Evolutionary conservation across 192 early-diverging fungal genomes (phyloP).

Genomic region (Thamnidium elegans): DNA sequence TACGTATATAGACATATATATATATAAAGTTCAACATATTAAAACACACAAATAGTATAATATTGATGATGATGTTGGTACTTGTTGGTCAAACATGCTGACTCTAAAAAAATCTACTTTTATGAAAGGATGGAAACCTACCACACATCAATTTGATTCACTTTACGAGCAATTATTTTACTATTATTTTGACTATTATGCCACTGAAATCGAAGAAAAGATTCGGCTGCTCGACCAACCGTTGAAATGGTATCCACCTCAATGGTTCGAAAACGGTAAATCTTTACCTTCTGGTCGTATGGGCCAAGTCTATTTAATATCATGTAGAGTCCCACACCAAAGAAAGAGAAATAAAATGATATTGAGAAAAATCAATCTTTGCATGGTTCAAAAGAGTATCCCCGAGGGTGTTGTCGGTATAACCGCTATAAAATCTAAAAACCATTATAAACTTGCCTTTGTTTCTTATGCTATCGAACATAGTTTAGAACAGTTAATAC

Average conservation of each 20-base stretch:
- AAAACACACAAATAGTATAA: neutral
- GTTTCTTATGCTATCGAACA: neutral
- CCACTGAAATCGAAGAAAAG: neutral
- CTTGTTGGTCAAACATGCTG: neutral
- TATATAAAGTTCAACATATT: neutral
- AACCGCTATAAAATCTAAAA: slow-evolving; percentile 1
- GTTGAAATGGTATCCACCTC: neutral
- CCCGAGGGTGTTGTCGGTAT: neutral
- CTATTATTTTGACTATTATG: slow-evolving; percentile 3
- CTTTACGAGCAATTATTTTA: slow-evolving; percentile 9
- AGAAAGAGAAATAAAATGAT: neutral
- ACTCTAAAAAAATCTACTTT: neutral
- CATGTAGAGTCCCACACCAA: neutral
- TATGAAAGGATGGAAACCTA: slow-evolving; percentile 2
- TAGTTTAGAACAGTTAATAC: slow-evolving; percentile 7
- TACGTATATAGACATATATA: too few species aligned
- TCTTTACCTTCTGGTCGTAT: slow-evolving; percentile 3
- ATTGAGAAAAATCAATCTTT: neutral
- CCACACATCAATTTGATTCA: neutral
- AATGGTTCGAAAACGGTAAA: slow-evolving; percentile 4
- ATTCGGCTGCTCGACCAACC: neutral
- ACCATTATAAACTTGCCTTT: neutral
- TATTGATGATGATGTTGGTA: neutral
- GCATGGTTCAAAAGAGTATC: neutral
- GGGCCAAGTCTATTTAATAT: slow-evolving; percentile 1